A percentile compares a stretch with the other conserved stretches of the same genome.
Evolutionary conservation across 2,329 filamentous ascomycete species (phyloP).

Genomic region (Botryotinia narcissicola): DNA sequence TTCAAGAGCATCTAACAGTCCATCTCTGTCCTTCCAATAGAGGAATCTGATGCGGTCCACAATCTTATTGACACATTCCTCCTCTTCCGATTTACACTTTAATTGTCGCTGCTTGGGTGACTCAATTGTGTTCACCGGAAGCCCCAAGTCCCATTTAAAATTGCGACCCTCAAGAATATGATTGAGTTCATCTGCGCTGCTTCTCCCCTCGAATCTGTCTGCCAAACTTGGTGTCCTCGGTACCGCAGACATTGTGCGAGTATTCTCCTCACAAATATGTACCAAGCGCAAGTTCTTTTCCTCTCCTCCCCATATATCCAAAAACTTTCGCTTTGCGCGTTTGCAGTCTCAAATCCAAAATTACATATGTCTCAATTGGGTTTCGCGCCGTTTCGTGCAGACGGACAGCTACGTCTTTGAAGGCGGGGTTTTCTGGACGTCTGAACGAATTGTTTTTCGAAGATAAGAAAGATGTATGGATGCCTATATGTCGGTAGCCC

Average conservation of each 20-base stretch:
- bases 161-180: not conserved
- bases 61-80: not conserved
- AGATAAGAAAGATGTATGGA: not conserved
- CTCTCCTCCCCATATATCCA: not conserved
- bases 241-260: constrained; percentile 1
- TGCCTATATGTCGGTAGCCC: not conserved
- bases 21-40: not conserved
- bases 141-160: not conserved
- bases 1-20: not conserved
- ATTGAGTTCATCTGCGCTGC: not conserved
- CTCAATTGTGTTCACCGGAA: not conserved
- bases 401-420: not conserved
- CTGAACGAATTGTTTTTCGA: not conserved
- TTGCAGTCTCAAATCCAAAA: not conserved
- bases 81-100: not conserved
- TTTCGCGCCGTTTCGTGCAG: not conserved
- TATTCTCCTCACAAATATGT: not conserved
- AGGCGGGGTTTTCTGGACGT: not conserved
- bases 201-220: not conserved
- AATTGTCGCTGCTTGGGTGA: not conserved
- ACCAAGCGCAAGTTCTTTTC: not conserved
- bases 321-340: not conserved
- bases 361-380: not conserved
- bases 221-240: not conserved
- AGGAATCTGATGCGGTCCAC: not conserved